Percentiles rank a stretch among this genome's conserved stretches.
Evolutionary conservation across 129 eudicot species (phyloP).

Genomic region (Scalesia atractyloides): DNA sequence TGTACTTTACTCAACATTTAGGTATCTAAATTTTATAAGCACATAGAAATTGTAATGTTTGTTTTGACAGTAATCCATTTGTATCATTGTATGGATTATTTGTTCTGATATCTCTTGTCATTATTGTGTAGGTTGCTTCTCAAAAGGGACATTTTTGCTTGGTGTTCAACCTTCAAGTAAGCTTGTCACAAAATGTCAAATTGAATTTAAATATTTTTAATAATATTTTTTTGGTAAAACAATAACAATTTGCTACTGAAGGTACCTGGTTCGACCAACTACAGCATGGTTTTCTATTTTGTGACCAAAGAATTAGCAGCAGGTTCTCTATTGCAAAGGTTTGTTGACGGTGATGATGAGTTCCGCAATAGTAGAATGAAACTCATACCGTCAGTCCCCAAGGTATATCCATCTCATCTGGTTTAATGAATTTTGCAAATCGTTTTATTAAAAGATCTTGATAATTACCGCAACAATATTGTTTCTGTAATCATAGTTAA

Average conservation of each 20-base stretch:
- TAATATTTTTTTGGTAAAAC: constrained; percentile 6
- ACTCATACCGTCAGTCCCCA: constrained; percentile 96
- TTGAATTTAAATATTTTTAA: background rate
- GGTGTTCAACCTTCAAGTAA: constrained; percentile 91
- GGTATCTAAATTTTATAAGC: background rate
- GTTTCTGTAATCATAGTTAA: background rate
- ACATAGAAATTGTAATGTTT: background rate
- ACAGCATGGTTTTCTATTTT: constrained; percentile 96
- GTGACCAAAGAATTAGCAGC: constrained; percentile 64
- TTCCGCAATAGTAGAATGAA: constrained; percentile 94
- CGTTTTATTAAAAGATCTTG: background rate
- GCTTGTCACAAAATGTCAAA: constrained; percentile 32
- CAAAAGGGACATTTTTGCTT: constrained; percentile 82
- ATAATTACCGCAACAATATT: background rate
- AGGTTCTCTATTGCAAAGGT: constrained; percentile 88
- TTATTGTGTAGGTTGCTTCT: constrained; percentile 68
- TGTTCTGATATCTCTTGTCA: background rate
- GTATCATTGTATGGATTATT: background rate
- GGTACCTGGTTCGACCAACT: constrained; percentile 97
- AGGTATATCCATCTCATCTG: constrained; percentile 52
- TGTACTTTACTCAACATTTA: background rate
- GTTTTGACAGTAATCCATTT: background rate
- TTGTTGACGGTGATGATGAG: constrained; percentile 99
- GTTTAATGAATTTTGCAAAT: constrained; percentile 5
- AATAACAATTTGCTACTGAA: constrained; percentile 32